Evolutionary conservation across 2,329 filamentous ascomycete species (phyloP).

Genomic region (Colletotrichum navitas): DNA sequence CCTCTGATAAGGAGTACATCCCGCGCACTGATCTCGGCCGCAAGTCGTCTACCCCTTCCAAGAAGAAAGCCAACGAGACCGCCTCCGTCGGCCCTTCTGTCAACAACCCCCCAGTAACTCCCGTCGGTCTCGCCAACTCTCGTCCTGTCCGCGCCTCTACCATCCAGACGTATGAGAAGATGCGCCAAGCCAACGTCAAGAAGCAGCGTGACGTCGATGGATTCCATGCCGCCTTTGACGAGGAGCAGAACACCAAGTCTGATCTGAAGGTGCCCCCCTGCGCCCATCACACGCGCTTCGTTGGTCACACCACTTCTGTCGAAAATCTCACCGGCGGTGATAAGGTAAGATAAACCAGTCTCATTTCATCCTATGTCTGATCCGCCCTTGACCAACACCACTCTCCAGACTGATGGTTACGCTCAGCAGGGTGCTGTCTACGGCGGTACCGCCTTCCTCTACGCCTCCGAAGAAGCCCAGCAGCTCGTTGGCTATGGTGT

Average conservation of each 20-base stretch:
- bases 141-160: conserved; percentile 32
- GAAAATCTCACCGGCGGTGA: not conserved
- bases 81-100: not conserved
- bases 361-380: not conserved
- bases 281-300: not conserved
- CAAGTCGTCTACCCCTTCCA: not conserved
- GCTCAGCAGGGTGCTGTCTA: not conserved
- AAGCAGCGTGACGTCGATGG: conserved; percentile 4
- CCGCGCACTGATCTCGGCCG: not conserved
- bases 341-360: not conserved
- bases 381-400: not conserved
- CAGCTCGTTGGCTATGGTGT: not conserved
- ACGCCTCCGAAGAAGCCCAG: not conserved
- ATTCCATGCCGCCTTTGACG: not conserved
- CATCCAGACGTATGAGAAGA: conserved; percentile 37
- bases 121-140: conserved; percentile 34
- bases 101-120: not conserved
- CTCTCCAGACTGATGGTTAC: not conserved
- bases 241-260: not conserved
- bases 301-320: not conserved
- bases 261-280: not conserved
- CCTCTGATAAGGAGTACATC: conserved; percentile 21
- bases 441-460: not conserved
- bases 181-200: conserved; percentile 15
- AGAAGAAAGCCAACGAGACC: not conserved